Base-by-base conservation (phyloP, 371 early-diverging fungal genomes). In the Mortierella polycephala region DNA sequence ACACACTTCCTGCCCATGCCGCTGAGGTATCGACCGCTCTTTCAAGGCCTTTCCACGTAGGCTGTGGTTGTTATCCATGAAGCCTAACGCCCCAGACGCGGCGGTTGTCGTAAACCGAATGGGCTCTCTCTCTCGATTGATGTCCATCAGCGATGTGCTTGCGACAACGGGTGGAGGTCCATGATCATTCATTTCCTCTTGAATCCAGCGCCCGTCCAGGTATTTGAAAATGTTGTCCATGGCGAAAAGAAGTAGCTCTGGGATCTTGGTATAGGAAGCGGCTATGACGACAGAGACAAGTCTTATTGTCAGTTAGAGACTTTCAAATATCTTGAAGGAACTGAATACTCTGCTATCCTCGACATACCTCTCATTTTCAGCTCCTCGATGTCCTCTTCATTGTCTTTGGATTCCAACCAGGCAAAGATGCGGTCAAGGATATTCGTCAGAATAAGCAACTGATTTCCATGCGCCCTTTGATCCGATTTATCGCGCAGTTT, bases 141-240 rank as follows among this genome's bases (percentile, higher is more conserved):
- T 74, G 11, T 69, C 74, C 40, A 70, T 20, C 54, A 80, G 59
- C 13, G 81, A 80, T 6, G 61, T 57, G 20, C 57, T 58, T 7
- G 53, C 37, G 20, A 37, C 53, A 42, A 69, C 57, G 14, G 67
- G 41, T 16, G 47, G 44, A n/a, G 47, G 21, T 53, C 44, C 60
- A 18, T 54, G 67, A 16, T 60, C 67, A 20, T 69, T 69, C 13
- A 42, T 55, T 10, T 67, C 63, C 2, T 41, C 44, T 30, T 52
- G 59, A 18, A 66, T 54, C 81, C 81, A 80, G 14, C 81, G 70
- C 21, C 81, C 81, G 14, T 80, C 81, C 45, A 72, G 62, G 40
- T 63, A 80, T 39, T 57, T 62, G 21, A 80, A 42, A 37, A 70
- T 53, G 11, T 60, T 45, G 39, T 80, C 74, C 64, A 74, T 54